A percentile compares a stretch with the other conserved stretches of the same genome.
Evolutionary conservation across 164 flowering plant species (phyloP).

Genomic region (Litsea cubeba): DNA sequence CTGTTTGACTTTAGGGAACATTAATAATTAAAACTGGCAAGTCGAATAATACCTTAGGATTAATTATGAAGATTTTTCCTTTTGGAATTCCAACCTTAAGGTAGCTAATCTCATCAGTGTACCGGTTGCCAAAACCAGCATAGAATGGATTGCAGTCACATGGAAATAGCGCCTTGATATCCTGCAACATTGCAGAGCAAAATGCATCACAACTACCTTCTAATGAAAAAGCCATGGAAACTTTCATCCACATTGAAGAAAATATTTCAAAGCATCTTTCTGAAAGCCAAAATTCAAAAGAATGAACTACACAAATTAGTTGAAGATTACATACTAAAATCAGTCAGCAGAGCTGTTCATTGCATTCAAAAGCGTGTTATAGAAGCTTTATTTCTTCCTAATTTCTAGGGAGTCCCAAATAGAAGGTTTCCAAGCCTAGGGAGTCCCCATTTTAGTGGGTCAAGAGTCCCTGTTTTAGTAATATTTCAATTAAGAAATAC

Average conservation of each 20-base stretch:
- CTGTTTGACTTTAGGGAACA: not conserved
- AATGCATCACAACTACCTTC: not conserved
- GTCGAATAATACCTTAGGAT: conserved; percentile 69
- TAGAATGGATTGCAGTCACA: conserved; percentile 83
- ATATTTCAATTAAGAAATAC: too few relatives aligned
- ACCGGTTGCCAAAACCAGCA: conserved; percentile 98
- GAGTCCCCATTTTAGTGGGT: too few relatives aligned
- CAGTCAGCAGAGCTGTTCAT: too few relatives aligned
- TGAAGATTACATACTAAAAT: too few relatives aligned
- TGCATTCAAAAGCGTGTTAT: too few relatives aligned
- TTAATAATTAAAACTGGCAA: not conserved
- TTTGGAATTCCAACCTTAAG: conserved; percentile 90
- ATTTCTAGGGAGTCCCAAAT: too few relatives aligned
- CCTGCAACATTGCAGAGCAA: conserved; percentile 40
- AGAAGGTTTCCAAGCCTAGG: too few relatives aligned
- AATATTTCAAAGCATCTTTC: not conserved
- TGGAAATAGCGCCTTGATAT: conserved; percentile 81
- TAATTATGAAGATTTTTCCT: conserved; percentile 89
- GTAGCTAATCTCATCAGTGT: conserved; percentile 96
- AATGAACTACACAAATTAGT: not conserved
- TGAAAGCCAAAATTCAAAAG: not conserved
- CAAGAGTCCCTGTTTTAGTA: too few relatives aligned
- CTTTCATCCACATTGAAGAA: not conserved
- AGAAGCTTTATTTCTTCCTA: too few relatives aligned
- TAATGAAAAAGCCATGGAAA: not conserved